Base-by-base conservation (phyloP, 1,284 basidiomycete genomes). In the Cryptococcus sp. region DNA sequence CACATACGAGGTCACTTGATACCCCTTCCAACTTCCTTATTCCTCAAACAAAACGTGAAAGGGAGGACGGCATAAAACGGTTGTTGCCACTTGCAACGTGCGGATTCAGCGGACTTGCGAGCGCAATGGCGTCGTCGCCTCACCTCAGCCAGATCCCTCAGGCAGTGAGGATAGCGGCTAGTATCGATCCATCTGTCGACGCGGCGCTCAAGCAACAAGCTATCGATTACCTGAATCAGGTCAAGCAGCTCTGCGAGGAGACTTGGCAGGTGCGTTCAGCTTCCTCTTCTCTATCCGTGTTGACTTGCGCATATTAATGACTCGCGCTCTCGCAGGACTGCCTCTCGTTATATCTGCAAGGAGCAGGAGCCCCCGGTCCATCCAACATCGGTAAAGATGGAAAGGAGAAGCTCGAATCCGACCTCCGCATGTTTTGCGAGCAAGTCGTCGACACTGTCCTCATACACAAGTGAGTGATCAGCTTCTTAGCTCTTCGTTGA, bases 401-500 rank as follows among this genome's bases (percentile, higher is more conserved):
- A 37, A 79, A 79, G 60, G 66, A 74, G 47, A 77, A 78, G 68
- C 67, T 76, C 37, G 70, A 72, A 10, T 70, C 67, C 7, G 74
- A 77, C 45, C 57, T 78, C 46, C 65, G 79, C 49, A 73, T 80
- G 59, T 79, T 71, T 55, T 78, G 77, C 62, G 62, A 78, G 55
- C 77, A 79, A 58, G 75, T 80, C 23, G 77, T 80, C 5, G 78
- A 79, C 44, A 64, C 72, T 10, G 71, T 72, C 8, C 61, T 80
- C 46, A 73, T 67, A 15, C 65, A 68, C 55, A 75, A 73, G 77
- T 78, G 52, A 55, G 74, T 63, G 29, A 34, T 34, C 13, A 13
- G 29, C 29, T 3, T 7, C 11, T 29, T 25, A 47, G 7, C 22
- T 29, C 26, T 13, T 19, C n/a, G n/a, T n/a, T 19, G 40, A 20